Conservation (phyloP, 805 yeast genomes). For the Blastobotrys americana region DNA sequence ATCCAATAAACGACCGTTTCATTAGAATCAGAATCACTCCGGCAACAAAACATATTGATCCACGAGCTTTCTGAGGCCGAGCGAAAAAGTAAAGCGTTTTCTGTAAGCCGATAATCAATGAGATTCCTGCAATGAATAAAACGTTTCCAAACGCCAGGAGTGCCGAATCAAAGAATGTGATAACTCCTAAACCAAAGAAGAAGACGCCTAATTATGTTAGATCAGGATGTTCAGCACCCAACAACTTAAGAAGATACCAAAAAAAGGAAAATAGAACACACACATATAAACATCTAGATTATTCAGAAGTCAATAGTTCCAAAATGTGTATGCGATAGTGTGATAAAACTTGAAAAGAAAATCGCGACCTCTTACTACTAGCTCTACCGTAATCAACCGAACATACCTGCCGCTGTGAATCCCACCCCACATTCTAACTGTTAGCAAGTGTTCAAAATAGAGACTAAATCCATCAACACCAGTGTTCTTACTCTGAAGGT, state of each 20-base stretch:
- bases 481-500: constrained; percentile 24
- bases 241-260: background rate
- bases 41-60: constrained; percentile 66
- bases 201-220: constrained; percentile 44
- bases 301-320: too few species aligned
- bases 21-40: constrained; percentile 73
- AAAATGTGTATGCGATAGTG: too few species aligned
- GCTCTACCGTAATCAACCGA: too few species aligned
- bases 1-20: constrained; percentile 78
- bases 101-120: constrained; percentile 79
- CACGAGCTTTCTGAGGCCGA: constrained; percentile 79
- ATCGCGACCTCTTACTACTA: too few species aligned
- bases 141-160: constrained; percentile 85
- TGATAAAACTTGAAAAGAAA: too few species aligned
- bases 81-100: constrained; percentile 78
- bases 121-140: constrained; percentile 70
- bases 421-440: constrained; percentile 79
- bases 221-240: background rate
- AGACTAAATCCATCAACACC: background rate
- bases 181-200: constrained; percentile 72
- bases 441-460: constrained; percentile 8
- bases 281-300: too few species aligned
- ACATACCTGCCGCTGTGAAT: constrained; percentile 70
- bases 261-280: background rate
- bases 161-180: constrained; percentile 83